Evolutionary conservation across 805 yeast species (phyloP), one percentile per base, ranked within the genome.

Genomic region (Saturnispora mendoncae): DNA sequence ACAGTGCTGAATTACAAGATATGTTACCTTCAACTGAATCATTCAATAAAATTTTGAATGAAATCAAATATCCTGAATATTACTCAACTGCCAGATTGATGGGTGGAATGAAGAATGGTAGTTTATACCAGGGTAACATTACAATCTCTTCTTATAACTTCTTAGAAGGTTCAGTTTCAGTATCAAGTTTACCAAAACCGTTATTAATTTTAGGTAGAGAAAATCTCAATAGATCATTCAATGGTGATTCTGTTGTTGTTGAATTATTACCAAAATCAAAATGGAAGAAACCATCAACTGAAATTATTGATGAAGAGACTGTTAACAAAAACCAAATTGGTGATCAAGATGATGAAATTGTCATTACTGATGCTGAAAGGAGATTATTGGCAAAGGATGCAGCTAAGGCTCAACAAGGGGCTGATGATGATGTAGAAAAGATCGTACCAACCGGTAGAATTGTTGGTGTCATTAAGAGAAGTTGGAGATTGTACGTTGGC

Each of bases 401-500:
- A 0, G 67, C 75, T 25, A 60, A 61, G 34, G 81, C 80, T 2
- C 83, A 78, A 27, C 51, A 62, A 2, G 50, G 54, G 8, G 61
- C 69, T 24, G 60, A 57, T 10, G 68, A 64, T 3, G 71, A 65
- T 14, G 61, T 59, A 18, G 58, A 63, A 9, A 72, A 72, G 48
- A 59, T 80, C 18, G 87, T 83, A 55, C 98, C 97, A n/a, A 90
- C 98, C 0, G 97, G 94, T 2, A 76, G 77, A 50, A 83, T 92
- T 27, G 97, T 92, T 10, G 94, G 95, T 23, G 73, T 92, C 20
- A 67, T 79, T 32, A 81, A 85, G 63, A 74, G 99, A 62, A 84
- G 90, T 46, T 92, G 98, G 98, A 75, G 98, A 59, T 78, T 80
- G 50, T 92, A 88, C 56, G 98, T 92, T 29, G 98, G 98, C 12